Base-by-base conservation (phyloP, 2,329 filamentous ascomycete genomes). In the Juglanconis oblonga region DNA sequence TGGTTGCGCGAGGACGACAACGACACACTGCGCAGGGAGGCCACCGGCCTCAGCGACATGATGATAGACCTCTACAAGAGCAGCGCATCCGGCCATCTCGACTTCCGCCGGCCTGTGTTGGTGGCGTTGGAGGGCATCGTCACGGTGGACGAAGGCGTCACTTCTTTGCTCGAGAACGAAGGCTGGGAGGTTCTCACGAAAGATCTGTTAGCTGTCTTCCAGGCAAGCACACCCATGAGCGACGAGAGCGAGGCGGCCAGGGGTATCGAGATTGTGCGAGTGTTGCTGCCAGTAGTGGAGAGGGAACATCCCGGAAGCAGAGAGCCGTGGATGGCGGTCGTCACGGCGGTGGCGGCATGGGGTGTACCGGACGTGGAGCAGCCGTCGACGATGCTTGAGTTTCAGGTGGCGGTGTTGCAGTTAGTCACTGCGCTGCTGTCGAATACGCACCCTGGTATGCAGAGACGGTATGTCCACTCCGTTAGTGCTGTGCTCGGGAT, bases 1-100 rank as follows among this genome's bases (percentile, higher is more conserved):
- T 90, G 88, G 88, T 74, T 90, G n/a, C 77, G 84, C 7, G 87
- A 90, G 63, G 87, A 90, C 59, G 87, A 89, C 45, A 85, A 85
- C 45, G 81, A 85, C 13, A 72, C 75, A 7, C 68, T 89, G 44
- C 75, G 85, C 10, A 79, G 76, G 52, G 82, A 87, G 66, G 81
- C 80, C 10, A 78, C 80, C 0, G 86, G 85, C 0, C 71, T 90
- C 53, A 80, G 79, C 62, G 87, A 90, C 64, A 81, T 90, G 77
- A 76, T 89, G 36, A 68, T 88, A 55, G 85, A 87, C 11, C 73
- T 90, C 0, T 90, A 89, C 69, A 75, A 75, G 49, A 73, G 75
- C 57, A 17, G 59, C 65, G 4, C 58, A 62, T 3, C 11, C 29
- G n/a, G 36, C 33, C 70, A 67, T 42, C 71, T 84, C 1, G 84